Evolutionary conservation across 169 alveolate species (phyloP).

Genomic region (Plasmodium coatneyi): DNA sequence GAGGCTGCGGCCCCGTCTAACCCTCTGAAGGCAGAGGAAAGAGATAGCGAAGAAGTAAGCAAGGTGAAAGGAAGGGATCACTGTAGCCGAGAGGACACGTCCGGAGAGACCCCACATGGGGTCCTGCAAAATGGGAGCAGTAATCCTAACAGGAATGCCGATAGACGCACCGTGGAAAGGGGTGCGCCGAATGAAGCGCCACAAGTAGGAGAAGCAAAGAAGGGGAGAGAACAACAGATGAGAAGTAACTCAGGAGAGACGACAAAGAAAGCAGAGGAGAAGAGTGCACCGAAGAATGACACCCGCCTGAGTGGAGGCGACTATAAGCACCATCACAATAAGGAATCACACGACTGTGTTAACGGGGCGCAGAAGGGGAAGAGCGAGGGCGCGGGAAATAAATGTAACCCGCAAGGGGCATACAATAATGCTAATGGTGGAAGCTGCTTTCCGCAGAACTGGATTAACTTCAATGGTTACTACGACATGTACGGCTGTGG

Average conservation of each 20-base stretch:
- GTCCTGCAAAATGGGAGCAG: neutral
- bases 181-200: neutral
- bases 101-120: neutral
- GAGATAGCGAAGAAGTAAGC: neutral
- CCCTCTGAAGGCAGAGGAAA: neutral
- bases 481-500: slow-evolving; percentile 28
- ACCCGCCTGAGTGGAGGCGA: neutral
- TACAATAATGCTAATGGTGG: neutral
- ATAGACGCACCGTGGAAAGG: neutral
- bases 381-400: neutral
- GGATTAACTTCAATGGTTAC: neutral
- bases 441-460: neutral
- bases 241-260: neutral
- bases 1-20: neutral
- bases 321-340: neutral
- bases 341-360: neutral
- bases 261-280: neutral
- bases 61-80: neutral
- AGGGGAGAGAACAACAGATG: neutral
- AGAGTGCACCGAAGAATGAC: neutral
- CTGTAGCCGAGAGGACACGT: neutral
- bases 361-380: neutral
- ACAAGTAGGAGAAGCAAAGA: neutral
- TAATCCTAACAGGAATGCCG: neutral
- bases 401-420: neutral